These are phyloP conservation scores for Helminthosporium solani DNA, from an alignment of 2,329 filamentous ascomycete species.

Conservation along the genomic window DNA sequence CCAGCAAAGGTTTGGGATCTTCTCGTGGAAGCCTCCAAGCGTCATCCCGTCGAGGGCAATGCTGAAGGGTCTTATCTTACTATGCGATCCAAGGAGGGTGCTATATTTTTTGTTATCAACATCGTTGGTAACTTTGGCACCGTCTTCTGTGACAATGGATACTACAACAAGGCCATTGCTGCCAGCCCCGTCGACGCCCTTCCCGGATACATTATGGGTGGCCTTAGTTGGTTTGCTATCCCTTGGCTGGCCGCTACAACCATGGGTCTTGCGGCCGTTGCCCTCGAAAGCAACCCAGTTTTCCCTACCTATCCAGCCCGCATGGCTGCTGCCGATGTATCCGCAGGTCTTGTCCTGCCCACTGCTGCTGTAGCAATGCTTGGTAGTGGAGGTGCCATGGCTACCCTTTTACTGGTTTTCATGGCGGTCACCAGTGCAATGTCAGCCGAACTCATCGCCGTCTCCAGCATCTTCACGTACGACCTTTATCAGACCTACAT, in stretches of 20 bases:
- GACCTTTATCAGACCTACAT: conserved; percentile 87
- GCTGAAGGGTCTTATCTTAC: conserved; percentile 80
- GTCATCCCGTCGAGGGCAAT: conserved; percentile 78
- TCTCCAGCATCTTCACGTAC: conserved; percentile 85
- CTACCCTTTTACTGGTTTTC: conserved; percentile 78
- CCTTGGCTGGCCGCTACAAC: conserved; percentile 88
- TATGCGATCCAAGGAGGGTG: conserved; percentile 78
- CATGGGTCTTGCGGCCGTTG: conserved; percentile 79
- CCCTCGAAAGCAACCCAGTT: conserved; percentile 69
- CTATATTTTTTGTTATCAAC: conserved; percentile 90
- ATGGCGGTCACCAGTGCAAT: conserved; percentile 87
- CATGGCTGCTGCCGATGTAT: conserved; percentile 72
- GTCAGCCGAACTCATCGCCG: conserved; percentile 80
- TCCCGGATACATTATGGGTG: conserved; percentile 84
- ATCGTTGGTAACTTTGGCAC: conserved; percentile 81
- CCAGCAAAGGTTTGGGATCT: conserved; percentile 77
- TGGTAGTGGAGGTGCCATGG: conserved; percentile 76
- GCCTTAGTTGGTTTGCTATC: conserved; percentile 88
- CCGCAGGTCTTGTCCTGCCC: conserved; percentile 79
- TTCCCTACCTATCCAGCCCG: conserved; percentile 74
- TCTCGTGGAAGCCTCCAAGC: conserved; percentile 65
- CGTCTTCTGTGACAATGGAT: conserved; percentile 81
- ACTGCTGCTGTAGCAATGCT: conserved; percentile 82
- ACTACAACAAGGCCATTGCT: conserved; percentile 93
- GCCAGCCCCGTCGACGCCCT: conserved; percentile 82